Evolutionary conservation across 2,329 filamentous ascomycete species (phyloP).

Genomic region (Onygena corvina): DNA sequence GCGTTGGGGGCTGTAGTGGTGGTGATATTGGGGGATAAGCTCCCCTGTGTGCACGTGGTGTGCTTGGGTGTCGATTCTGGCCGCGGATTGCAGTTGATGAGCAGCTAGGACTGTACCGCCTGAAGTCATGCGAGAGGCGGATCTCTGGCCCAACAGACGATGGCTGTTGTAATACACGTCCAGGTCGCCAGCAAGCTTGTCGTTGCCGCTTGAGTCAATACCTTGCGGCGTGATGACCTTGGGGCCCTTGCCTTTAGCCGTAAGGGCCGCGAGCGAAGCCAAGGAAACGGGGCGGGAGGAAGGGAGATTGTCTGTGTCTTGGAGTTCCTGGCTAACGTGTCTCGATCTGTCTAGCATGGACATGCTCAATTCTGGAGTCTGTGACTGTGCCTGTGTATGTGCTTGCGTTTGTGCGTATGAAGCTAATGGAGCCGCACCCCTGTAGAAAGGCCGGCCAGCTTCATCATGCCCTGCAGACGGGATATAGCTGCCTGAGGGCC

Average conservation of each 20-base stretch:
- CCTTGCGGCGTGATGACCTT: conserved; percentile 17
- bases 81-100: conserved; percentile 13
- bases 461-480: background rate
- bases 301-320: background rate
- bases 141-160: conserved; percentile 9
- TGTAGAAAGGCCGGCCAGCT: background rate
- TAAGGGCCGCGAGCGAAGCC: conserved; percentile 5
- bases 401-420: background rate
- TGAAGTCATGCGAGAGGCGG: conserved; percentile 8
- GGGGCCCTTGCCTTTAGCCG: conserved; percentile 15
- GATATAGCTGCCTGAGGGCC: background rate
- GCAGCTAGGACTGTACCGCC: background rate
- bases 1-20: background rate
- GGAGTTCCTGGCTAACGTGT: conserved; percentile 7
- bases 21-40: background rate
- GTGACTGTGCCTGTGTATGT: too few relatives aligned
- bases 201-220: conserved; percentile 7
- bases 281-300: conserved; percentile 9
- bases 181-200: conserved; percentile 8
- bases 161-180: conserved; percentile 8
- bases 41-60: background rate
- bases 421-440: background rate
- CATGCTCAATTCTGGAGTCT: background rate
- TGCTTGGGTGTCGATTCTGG: conserved; percentile 6
- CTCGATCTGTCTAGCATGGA: background rate